Evolutionary conservation across 2,329 filamentous ascomycete species (phyloP).

Genomic region (Pseudocercospora macadamiae): DNA sequence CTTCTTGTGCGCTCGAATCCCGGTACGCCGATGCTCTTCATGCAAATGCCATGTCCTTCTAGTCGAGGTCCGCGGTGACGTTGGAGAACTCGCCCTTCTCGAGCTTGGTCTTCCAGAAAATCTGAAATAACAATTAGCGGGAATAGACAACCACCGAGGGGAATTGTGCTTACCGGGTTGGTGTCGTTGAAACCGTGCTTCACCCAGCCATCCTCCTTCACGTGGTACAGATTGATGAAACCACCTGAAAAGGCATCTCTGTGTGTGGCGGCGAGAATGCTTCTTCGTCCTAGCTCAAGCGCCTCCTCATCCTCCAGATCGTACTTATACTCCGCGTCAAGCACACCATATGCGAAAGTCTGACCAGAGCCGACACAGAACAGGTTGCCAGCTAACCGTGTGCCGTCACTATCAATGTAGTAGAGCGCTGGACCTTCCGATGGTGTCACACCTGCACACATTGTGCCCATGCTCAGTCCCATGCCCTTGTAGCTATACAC

Average conservation of each 20-base stretch:
- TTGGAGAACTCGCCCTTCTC: slow-evolving; percentile 98
- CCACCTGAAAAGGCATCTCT: slow-evolving; percentile 98
- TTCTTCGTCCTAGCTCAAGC: slow-evolving; percentile 84
- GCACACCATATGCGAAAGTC: slow-evolving; percentile 97
- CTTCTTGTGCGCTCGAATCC: slow-evolving; percentile 5
- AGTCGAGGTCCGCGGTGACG: slow-evolving; percentile 72
- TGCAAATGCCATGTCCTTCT: slow-evolving; percentile 10
- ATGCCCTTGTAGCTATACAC: slow-evolving; percentile 99
- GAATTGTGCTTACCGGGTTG: slow-evolving; percentile 62
- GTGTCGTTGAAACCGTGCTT: slow-evolving; percentile 98
- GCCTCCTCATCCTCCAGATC: slow-evolving; percentile 86
- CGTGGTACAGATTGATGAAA: slow-evolving; percentile 98
- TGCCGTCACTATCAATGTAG: slow-evolving; percentile 98
- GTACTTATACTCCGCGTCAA: slow-evolving; percentile 93
- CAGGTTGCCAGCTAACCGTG: slow-evolving; percentile 86
- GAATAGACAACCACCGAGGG: not conserved
- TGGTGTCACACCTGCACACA: slow-evolving; percentile 95
- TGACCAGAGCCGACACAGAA: slow-evolving; percentile 98
- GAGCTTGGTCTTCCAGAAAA: slow-evolving; percentile 99
- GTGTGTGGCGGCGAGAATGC: slow-evolving; percentile 94
- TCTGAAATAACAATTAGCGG: slow-evolving; percentile 41
- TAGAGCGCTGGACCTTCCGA: slow-evolving; percentile 96
- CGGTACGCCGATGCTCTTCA: slow-evolving; percentile 6
- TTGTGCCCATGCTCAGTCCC: slow-evolving; percentile 98
- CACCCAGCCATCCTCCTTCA: slow-evolving; percentile 98